phyloP scores from a whole-genome alignment of 1,284 basidiomycete genomes.

The Xerocomus amazonicus region DNA sequence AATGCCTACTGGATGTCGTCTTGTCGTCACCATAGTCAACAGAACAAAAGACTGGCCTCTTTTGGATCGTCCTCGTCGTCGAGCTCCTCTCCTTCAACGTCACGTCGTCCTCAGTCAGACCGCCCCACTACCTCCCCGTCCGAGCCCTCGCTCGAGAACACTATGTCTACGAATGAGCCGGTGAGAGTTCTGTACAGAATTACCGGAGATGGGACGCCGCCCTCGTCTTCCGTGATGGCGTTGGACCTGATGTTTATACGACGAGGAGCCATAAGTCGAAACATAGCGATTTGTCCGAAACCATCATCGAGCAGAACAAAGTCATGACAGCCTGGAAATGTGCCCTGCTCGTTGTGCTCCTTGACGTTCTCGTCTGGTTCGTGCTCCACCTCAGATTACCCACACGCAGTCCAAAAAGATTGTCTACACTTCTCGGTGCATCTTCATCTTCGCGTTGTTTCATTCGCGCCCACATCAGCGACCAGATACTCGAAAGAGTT shows the following conservation, averaged over 20 bases:
- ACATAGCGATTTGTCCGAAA: no score
- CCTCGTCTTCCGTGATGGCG: neutral
- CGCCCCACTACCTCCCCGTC: no score
- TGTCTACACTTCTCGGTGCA: constrained; percentile 36
- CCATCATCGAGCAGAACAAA: no score
- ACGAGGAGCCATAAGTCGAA: neutral
- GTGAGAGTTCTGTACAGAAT: constrained; percentile 4
- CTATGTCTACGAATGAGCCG: constrained; percentile 20
- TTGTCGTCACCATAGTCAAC: no score
- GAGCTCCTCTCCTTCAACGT: constrained; percentile 6
- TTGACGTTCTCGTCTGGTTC: constrained; percentile 42
- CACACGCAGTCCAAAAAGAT: constrained; percentile 23
- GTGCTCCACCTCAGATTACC: constrained; percentile 33
- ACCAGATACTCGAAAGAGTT: constrained; percentile 50
- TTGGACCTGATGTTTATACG: neutral
- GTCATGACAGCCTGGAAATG: neutral
- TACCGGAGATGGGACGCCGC: constrained; percentile 1
- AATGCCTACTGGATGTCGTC: constrained; percentile 56
- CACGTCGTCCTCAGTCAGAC: constrained; percentile 12
- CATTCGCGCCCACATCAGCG: neutral
- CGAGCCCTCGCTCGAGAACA: constrained; percentile 22
- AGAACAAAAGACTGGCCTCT: constrained; percentile 22
- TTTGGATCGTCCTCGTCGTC: constrained; percentile 19
- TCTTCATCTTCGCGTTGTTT: neutral
- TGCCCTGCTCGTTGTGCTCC: constrained; percentile 19